A percentile compares a stretch with the other conserved stretches of the same genome.
These are phyloP conservation scores for Akanthomyces lecanii DNA, from an alignment of 2,329 filamentous ascomycete genomes.

Conservation along the genomic window DNA sequence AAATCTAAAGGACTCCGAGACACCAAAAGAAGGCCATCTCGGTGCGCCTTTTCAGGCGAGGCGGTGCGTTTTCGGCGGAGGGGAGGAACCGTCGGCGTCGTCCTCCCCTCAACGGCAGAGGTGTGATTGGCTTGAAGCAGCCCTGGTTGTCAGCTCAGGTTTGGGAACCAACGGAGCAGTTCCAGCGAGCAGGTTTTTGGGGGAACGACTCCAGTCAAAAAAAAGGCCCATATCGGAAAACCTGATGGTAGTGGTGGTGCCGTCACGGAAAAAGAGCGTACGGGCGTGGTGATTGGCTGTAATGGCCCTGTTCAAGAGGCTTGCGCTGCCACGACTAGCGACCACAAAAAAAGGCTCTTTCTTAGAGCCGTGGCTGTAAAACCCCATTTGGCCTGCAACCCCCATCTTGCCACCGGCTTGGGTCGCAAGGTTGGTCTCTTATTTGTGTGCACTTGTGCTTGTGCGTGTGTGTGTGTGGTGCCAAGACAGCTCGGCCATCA, in stretches of 20 bases:
- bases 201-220: neutral
- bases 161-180: too few relatives aligned
- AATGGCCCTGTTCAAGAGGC: neutral
- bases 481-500: neutral
- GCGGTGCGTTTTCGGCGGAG: neutral
- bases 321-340: constrained; percentile 3
- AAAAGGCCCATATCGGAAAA: neutral
- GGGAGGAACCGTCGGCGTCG: neutral
- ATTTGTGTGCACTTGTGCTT: neutral
- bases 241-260: neutral
- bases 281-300: constrained; percentile 8
- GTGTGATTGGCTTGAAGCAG: constrained; percentile 5
- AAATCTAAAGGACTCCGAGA: too few relatives aligned
- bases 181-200: neutral
- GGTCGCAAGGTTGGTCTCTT: too few relatives aligned
- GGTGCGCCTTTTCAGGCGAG: neutral
- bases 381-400: constrained; percentile 1
- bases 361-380: neutral
- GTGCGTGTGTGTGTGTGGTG: neutral
- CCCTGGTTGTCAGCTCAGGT: neutral
- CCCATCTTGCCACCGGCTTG: neutral
- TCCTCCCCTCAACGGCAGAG: constrained; percentile 2
- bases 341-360: neutral
- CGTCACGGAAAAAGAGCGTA: constrained; percentile 1
- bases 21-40: too few relatives aligned